Base-by-base conservation (phyloP, 2,329 filamentous ascomycete species). In the Coniella lustricola region DNA sequence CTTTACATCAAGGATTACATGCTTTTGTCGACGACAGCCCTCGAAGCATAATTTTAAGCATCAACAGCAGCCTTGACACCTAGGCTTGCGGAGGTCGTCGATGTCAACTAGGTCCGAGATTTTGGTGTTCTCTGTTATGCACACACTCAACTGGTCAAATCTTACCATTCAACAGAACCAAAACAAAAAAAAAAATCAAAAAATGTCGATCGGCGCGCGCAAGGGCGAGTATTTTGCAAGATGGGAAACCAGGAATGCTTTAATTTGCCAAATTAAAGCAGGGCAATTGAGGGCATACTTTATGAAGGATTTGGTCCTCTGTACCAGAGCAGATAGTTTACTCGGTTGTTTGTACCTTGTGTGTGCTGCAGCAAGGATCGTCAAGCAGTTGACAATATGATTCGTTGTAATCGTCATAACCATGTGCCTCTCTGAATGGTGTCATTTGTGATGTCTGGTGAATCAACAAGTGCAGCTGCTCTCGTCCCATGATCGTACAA, bases 41-140 rank as follows among this genome's bases (percentile, higher is more conserved):
- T 49, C 48, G 40, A 40, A 37, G 48, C 51, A 50, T 53, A 45
- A 42, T 53, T 50, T 47, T 50, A 43, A 48, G 45, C 45, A 53
- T 46, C 40, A 48, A 46, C 49, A 53, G 18, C 40, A 53, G 51
- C 39, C 48, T 53, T 53, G 44, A 44, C 32, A 7, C 48, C 43
- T 40, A 40, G 48, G 48, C 44, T 53, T 53, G 44, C 45, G 51
- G 48, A 50, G 48, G 44, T 53, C 38, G 48, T 48, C 32, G 51
- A 53, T 53, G 51, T 53, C 48, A 53, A 44, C 51, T 50, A 44
- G 51, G 48, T 48, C 44, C 40, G 39, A 31, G 42, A 44, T 48
- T 53, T 50, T 53, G 50, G 48, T 50, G 44, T 48, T 42, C 35
- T 50, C 48, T 53, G 41, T 53, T 53, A 50, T 17, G 25, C 40